phyloP scores from a whole-genome alignment of 2,329 filamentous ascomycete genomes.

The Colletotrichum kahawae region DNA sequence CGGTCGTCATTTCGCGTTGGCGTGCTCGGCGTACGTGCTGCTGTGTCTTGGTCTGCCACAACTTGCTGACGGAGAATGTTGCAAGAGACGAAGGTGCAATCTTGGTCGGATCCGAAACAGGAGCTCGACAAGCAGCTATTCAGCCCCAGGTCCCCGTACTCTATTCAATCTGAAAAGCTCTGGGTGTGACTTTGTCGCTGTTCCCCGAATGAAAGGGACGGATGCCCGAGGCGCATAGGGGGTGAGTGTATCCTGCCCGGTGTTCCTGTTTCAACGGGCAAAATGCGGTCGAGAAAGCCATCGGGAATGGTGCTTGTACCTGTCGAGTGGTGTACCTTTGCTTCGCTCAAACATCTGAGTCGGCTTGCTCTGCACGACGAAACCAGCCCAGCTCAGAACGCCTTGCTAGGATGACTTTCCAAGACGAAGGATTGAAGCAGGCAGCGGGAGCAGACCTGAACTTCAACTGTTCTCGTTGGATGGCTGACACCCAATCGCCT shows the following conservation, averaged over 20 bases:
- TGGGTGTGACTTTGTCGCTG: neutral
- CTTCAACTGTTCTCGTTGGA: neutral
- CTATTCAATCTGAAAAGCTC: constrained; percentile 1
- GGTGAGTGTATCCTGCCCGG: constrained; percentile 7
- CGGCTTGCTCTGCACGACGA: neutral
- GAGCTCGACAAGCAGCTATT: neutral
- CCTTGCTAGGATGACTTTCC: neutral
- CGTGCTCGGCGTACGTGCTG: neutral
- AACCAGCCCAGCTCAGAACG: neutral
- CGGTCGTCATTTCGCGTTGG: neutral
- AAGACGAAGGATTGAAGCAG: neutral
- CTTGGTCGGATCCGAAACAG: neutral
- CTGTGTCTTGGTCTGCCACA: neutral
- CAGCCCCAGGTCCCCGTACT: neutral
- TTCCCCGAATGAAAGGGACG: neutral
- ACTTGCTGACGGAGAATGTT: neutral
- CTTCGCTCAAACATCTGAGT: neutral
- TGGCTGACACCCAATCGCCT: neutral
- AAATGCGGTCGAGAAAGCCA: neutral
- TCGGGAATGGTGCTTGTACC: neutral
- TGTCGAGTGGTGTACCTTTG: neutral
- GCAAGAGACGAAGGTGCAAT: neutral
- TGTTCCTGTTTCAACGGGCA: constrained; percentile 13
- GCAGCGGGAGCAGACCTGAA: neutral
- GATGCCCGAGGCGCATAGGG: neutral